A percentile compares a stretch with the other conserved stretches of the same genome.
Evolutionary conservation across 768 basidiomycete genomes (phyloP).

Genomic region (Pisolithus sp.): DNA sequence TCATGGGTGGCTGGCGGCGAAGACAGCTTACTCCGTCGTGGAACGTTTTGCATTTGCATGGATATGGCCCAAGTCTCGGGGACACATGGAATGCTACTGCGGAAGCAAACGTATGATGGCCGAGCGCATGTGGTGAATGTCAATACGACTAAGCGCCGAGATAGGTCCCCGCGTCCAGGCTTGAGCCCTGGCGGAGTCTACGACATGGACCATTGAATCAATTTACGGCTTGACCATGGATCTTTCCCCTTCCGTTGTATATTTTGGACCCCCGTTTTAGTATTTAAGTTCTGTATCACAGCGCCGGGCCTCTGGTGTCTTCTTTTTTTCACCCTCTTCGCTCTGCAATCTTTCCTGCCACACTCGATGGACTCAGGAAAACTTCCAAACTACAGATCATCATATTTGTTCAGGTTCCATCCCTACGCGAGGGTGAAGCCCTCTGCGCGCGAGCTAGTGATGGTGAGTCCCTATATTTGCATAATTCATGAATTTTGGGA

Average conservation of each 20-base stretch:
- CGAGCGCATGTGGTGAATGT: too few relatives aligned
- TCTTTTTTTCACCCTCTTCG: background rate
- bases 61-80: too few relatives aligned
- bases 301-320: background rate
- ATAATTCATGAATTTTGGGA: background rate
- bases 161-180: too few relatives aligned
- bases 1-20: too few relatives aligned
- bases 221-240: background rate
- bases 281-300: background rate
- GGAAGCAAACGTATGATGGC: too few relatives aligned
- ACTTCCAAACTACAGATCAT: conserved; percentile 5
- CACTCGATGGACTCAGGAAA: background rate
- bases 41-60: too few relatives aligned
- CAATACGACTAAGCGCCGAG: too few relatives aligned
- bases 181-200: too few relatives aligned
- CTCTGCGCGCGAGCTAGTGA: conserved; percentile 3
- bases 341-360: background rate
- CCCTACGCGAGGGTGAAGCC: conserved; percentile 7
- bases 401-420: conserved; percentile 7
- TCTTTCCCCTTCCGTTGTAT: background rate
- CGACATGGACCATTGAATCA: too few relatives aligned
- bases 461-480: background rate
- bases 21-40: too few relatives aligned
- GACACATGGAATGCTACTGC: too few relatives aligned
- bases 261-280: background rate